Evolutionary conservation across 352 stramenopile genomes (phyloP), one percentile per base, ranked within the genome.

Genomic region (Phytophthora constricta): DNA sequence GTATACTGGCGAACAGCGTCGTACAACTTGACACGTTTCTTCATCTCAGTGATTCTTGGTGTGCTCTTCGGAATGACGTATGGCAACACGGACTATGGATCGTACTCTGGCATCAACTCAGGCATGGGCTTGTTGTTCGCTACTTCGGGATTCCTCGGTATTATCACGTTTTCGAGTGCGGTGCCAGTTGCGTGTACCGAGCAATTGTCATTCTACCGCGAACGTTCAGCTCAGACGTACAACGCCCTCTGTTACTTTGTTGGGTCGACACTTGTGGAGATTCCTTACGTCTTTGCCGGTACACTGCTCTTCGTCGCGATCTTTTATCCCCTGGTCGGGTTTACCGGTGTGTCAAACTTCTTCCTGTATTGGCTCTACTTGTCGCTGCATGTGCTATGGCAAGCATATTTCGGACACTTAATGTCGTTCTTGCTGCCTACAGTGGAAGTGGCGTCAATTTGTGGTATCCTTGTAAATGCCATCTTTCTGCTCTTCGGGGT

Each of bases 221-320:
- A 37, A 37, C 31, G 31, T 37, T 37, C 31, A 37, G 31, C 31
- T 7, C 31, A 37, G 31, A 37, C 31, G 31, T 37, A 37, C 31
- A 69, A 81, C 41, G 54, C 78, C 20, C 57, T 64, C 16, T 74
- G 82, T 27, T 88, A 97, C 53, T 70, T 70, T 31, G 22, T 92
- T 5, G 76, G 81, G 47, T 88, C 76, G n/a, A 19, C 31, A 11
- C 31, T 97, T 7, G 71, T 78, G 17, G 90, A 97, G 70, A 53
- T 91, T 46, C 79, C 86, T 11, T 95, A 93, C 62, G 70, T 91
- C n/a, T 41, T 90, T n/a, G 52, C 82, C 37, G 55, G 85, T 10
- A 84, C 34, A 2, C n/a, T 76, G 33, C 25, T 86, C 31, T 72
- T 72, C 51, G 47, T 54, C 16, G 28, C 52, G 5, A 59, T 75